Evolutionary conservation across 192 early-diverging fungal genomes (phyloP).

Genomic region (Gryganskiella cystojenkinii): DNA sequence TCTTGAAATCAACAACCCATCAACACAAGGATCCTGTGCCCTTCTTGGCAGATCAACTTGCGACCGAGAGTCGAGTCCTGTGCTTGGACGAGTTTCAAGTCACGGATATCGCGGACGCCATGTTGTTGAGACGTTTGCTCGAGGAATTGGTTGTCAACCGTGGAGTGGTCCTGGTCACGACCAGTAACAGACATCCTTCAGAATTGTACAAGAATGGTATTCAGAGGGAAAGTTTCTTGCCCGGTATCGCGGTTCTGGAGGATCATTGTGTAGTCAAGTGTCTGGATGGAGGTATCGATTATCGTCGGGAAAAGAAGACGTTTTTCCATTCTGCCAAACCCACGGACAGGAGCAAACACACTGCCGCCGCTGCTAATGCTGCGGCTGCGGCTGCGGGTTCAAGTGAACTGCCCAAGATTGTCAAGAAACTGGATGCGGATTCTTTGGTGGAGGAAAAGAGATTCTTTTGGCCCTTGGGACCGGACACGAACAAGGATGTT

Average conservation of each 20-base stretch:
- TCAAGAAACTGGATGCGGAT: not conserved
- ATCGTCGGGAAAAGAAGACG: slow-evolving; percentile 66
- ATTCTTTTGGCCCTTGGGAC: slow-evolving; percentile 77
- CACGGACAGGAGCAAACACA: slow-evolving; percentile 20
- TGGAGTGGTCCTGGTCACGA: slow-evolving; percentile 92
- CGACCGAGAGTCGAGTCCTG: slow-evolving; percentile 83
- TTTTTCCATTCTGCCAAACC: slow-evolving; percentile 46
- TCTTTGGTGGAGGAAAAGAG: slow-evolving; percentile 66
- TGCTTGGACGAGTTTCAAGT: slow-evolving; percentile 99
- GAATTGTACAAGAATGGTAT: slow-evolving; percentile 97
- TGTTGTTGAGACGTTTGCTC: slow-evolving; percentile 88
- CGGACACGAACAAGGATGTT: slow-evolving; percentile 57
- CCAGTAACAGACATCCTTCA: slow-evolving; percentile 92
- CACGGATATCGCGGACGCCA: slow-evolving; percentile 97
- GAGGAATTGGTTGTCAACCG: slow-evolving; percentile 79
- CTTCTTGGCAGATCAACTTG: slow-evolving; percentile 83
- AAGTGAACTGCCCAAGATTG: slow-evolving; percentile 47
- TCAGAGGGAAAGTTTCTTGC: slow-evolving; percentile 92
- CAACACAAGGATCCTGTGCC: slow-evolving; percentile 72
- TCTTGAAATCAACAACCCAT: slow-evolving; percentile 62
- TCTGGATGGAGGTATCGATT: slow-evolving; percentile 93
- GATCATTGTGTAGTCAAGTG: slow-evolving; percentile 81
- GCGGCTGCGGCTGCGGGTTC: slow-evolving; percentile 49
- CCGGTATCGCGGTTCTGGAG: slow-evolving; percentile 90
- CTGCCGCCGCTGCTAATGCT: not conserved